Evolutionary conservation across 768 basidiomycete genomes (phyloP), one percentile per base, ranked within the genome.

Genomic region (Boletellus ananas): DNA sequence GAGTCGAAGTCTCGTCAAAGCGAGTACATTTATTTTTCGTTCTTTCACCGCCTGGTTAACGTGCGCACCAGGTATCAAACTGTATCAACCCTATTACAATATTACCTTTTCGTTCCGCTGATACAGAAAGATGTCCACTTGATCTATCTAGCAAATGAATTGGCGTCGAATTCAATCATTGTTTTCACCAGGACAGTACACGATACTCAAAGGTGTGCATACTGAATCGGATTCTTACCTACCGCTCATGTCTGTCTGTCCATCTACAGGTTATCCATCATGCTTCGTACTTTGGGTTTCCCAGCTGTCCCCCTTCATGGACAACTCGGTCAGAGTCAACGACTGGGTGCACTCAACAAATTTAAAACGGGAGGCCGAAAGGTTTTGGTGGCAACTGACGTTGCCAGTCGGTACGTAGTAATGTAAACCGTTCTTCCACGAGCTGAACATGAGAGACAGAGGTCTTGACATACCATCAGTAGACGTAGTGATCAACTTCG

Each of bases 401-500:
- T 99, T 48, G 96, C 96, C 21, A 91, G 88, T 69, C 85, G 92
- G 84, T 87, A 54, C 59, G 84, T 72, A 37, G 4, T 34, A 29
- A 34, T 2, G 36, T n/a, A 18, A 38, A 17, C 5, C 9, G 40
- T 36, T 27, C 16, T 35, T 51, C 23, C 43, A 11, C 49, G 37
- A 34, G 42, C 38, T 57, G 38, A 43, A 58, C 14, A 20, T 43
- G 6, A 14, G 40, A 34, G 16, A 45, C 21, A 90, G 93, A 58
- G 95, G 95, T 62, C 76, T 99, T 38, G 95, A 99, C 70, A 94
- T 99, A 51, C 94, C 94, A 11, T 81, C 87, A 23, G 96, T 99
- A 34, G 96, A 99, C 63, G 74, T 94, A 33, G 94, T 99, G 50
- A 90, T 99, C 70, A 99, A 99, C 71, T 99, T 91, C 67, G 94